phyloP scores from a whole-genome alignment of 805 yeast species.

The Teunomyces kruisii region DNA sequence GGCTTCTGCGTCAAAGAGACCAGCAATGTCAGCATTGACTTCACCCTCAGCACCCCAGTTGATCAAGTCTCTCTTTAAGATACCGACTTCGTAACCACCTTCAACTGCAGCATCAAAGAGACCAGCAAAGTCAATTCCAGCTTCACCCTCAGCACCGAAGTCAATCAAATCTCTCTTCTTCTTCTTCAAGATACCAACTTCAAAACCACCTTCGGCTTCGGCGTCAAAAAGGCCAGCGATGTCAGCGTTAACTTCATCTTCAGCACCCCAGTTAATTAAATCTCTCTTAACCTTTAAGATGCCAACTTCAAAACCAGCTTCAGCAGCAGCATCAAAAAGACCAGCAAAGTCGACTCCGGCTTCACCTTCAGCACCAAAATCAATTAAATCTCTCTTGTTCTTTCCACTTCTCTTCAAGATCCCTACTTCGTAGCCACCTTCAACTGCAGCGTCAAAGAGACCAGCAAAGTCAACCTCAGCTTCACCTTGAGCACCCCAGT shows the following conservation, averaged over 20 bases:
- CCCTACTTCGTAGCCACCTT: conserved; percentile 7
- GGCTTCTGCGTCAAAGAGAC: conserved; percentile 8
- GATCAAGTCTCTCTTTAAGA: conserved; percentile 8
- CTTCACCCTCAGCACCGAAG: conserved; percentile 11
- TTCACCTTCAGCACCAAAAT: conserved; percentile 11
- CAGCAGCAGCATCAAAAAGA: conserved; percentile 7
- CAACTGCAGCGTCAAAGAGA: conserved; percentile 9
- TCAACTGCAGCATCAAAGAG: conserved; percentile 8
- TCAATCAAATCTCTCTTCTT: conserved; percentile 12
- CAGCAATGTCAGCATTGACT: conserved; percentile 9
- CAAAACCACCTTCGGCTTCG: conserved; percentile 10
- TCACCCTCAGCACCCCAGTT: conserved; percentile 10
- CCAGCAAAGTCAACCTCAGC: conserved; percentile 10
- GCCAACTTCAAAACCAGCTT: conserved; percentile 4
- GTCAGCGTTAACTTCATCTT: conserved; percentile 10
- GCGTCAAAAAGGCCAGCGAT: conserved; percentile 10
- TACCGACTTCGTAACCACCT: conserved; percentile 2
- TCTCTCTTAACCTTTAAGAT: conserved; percentile 7
- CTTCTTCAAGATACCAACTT: background rate
- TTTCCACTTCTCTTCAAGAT: background rate
- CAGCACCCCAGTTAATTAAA: conserved; percentile 6
- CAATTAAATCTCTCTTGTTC: conserved; percentile 12
- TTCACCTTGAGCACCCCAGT: conserved; percentile 9
- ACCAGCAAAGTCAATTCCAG: conserved; percentile 9
- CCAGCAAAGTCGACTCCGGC: conserved; percentile 10